A percentile compares a stretch with the other conserved stretches of the same genome.
Conservation (phyloP, 768 basidiomycete species). For the Hypholoma fasciculare region DNA sequence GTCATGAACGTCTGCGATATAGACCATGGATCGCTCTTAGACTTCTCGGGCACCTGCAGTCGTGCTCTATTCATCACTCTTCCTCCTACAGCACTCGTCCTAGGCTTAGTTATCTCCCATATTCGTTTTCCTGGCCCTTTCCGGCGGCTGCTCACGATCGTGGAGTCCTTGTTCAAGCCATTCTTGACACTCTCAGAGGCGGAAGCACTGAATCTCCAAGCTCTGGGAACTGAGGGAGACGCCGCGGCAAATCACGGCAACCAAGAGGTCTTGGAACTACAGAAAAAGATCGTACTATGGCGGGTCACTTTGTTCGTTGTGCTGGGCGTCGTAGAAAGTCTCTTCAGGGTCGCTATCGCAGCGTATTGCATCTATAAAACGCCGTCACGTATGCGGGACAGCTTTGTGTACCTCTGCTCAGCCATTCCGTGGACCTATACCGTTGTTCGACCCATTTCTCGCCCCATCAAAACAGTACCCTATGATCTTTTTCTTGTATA, state of each 20-base stretch:
- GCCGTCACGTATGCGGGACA: conserved; percentile 31
- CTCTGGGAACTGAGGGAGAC: conserved; percentile 17
- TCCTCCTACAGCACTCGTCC: background rate
- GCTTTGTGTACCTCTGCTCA: conserved; percentile 42
- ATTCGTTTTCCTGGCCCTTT: background rate
- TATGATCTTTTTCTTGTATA: conserved; percentile 66
- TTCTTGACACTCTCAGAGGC: conserved; percentile 58
- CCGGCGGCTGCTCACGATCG: conserved; percentile 21
- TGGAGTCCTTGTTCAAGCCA: conserved; percentile 33
- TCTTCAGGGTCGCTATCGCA: conserved; percentile 55
- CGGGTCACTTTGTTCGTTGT: conserved; percentile 54
- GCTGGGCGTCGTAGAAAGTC: conserved; percentile 53
- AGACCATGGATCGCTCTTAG: background rate
- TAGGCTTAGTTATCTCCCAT: background rate
- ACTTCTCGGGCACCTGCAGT: background rate
- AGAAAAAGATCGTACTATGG: conserved; percentile 49
- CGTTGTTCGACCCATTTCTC: conserved; percentile 49
- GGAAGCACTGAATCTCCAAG: conserved; percentile 42
- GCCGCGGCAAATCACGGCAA: conserved; percentile 7
- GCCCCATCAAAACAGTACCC: conserved; percentile 57
- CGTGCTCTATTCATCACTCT: background rate
- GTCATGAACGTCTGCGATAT: background rate
- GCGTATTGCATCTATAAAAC: conserved; percentile 52
- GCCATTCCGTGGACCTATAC: conserved; percentile 70
- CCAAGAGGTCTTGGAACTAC: conserved; percentile 17